Base-by-base conservation (phyloP, 2,329 filamentous ascomycete species). In the Fusarium napiforme region DNA sequence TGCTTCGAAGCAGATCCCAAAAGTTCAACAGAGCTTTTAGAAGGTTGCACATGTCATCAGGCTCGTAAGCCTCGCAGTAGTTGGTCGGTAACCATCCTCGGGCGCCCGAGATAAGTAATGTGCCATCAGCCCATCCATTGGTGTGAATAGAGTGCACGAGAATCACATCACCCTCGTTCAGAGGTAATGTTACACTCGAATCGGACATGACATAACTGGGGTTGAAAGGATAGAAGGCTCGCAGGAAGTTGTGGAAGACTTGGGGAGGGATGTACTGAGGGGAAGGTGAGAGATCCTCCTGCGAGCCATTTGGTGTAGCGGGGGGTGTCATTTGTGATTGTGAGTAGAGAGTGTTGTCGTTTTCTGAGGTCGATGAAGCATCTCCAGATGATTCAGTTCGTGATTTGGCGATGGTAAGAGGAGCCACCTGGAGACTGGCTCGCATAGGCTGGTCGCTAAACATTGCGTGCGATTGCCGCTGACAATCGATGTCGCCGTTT, bases 71-170 rank as follows among this genome's bases (percentile, higher is more conserved):
- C 80, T 98, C 95, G 85, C 96, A 99, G 82, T 98, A 99, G 82
- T 99, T 99, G 14, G 96, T 99, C 6, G 96, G 96, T 68, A 99
- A 86, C 96, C 96, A 99, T 71, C 96, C 96, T 75, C 96, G 89
- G 57, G 93, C 93, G 32, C 96, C 96, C 6, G 95, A 94, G 30
- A 92, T 89, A 69, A 99, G 84, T 45, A 98, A 86, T 2, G 96
- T 99, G 58, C 96, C 96, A 81, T 99, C 96, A 37, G 96, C 96
- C 96, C 96, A 99, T 76, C 96, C 96, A 84, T 98, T 99, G 69
- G 94, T 96, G 82, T 99, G 96, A 75, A 98, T 93, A 8, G 96
- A 98, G 82, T 99, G 96, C 28, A 99, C 93, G 65, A 99, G 84
- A 60, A 99, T 92, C 55, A 99, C 90, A 79, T 99, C 96, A 67